Percentiles rank a stretch among this genome's conserved stretches.
Evolutionary conservation across 495 filamentous ascomycete genomes (phyloP).

Genomic region (Trichoderma erinaceum): DNA sequence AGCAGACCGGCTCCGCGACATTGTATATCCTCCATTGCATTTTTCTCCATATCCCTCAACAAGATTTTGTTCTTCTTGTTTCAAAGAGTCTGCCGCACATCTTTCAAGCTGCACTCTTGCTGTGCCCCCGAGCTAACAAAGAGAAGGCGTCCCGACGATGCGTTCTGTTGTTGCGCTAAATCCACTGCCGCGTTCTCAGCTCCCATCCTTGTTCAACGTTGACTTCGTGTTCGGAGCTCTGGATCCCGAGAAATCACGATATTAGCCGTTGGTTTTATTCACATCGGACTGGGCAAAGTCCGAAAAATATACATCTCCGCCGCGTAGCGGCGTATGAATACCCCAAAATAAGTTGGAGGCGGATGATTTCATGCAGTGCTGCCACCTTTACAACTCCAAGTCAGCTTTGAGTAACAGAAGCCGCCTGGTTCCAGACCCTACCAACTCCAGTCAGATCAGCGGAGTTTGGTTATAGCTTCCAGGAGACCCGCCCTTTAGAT

Average conservation of each 20-base stretch:
- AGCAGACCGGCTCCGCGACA: slow-evolving; percentile 77
- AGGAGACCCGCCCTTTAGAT: neutral
- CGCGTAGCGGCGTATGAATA: neutral
- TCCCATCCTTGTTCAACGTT: neutral
- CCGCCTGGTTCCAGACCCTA: neutral
- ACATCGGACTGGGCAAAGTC: neutral
- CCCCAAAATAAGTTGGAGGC: neutral
- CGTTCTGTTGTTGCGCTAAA: neutral
- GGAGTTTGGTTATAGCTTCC: neutral
- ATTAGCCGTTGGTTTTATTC: neutral
- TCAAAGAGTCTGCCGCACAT: neutral
- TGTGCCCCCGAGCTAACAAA: neutral
- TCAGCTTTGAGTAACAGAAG: neutral
- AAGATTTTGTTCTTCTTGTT: neutral
- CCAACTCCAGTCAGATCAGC: neutral
- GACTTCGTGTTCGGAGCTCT: neutral
- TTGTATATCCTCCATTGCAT: neutral
- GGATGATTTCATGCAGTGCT: neutral
- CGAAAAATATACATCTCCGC: neutral
- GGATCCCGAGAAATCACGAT: neutral
- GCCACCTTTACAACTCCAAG: neutral
- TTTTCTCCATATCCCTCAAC: neutral
- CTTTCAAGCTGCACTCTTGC: neutral
- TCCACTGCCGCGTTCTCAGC: neutral
- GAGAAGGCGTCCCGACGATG: neutral